Evolutionary conservation across 2,329 filamentous ascomycete species (phyloP), one percentile per base, ranked within the genome.

Genomic region (Fusarium kyushuense): DNA sequence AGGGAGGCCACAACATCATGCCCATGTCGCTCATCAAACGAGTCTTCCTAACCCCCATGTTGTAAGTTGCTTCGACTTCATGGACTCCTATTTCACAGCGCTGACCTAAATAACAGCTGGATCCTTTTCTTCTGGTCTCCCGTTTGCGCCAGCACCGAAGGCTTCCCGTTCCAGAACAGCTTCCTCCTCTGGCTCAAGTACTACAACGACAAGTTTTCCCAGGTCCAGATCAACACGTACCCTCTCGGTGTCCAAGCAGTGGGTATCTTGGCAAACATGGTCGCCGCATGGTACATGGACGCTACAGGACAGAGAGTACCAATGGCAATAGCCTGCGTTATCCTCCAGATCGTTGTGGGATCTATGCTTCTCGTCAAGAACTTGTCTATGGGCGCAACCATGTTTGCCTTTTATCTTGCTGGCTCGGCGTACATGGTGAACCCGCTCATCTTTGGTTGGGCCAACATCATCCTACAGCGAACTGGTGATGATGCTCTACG

Each of bases 401-500:
- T 75, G 29, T 65, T 68, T 11, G 72, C 67, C 0, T 70, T 73
- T 7, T 76, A 76, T 10, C 54, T 75, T 0, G 64, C 72, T 8
- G 71, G 70, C 3, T 66, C 69, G 1, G 67, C 70, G 0, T 75
- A 76, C 25, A 69, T 70, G 32, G 71, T 75, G 1, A 75, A 75
- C 33, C 74, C 74, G 0, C 59, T 76, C 2, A 60, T 75, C 4
- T 76, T 72, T 27, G 67, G 72, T 1, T 76, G 74, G 74, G 70
- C 74, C 0, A 72, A 61, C 12, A 72, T 72, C 6, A 74, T 76
- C 6, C 30, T 67, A 2, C 63, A 66, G 2, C 54, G 69, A 13
- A 67, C 62, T 0, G 74, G 71, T 0, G 82, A 83, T 17, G 81
- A 83, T 57, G 80, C 81, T 2, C 65, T 76, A 0, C 72, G 82